phyloP scores from a whole-genome alignment of 306 rosid species.

The Cicer pinnatifidum region DNA sequence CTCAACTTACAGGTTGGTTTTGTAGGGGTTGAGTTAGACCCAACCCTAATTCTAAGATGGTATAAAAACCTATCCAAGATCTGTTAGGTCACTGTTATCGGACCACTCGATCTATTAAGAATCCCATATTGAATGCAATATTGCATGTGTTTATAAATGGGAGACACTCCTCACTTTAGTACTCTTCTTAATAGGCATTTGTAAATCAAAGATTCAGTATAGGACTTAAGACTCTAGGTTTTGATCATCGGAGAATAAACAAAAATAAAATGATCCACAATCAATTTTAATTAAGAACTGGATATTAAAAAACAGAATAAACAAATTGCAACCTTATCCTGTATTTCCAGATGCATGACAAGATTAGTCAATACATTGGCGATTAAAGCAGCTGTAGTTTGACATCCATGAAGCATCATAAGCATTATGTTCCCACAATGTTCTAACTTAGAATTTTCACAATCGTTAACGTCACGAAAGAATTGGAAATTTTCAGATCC shows the following conservation, averaged over 20 bases:
- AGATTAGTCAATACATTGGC: slow-evolving; percentile 62
- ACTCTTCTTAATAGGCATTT: no score
- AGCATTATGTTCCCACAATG: slow-evolving; percentile 71
- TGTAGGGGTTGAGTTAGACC: no score
- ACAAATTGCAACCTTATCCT: slow-evolving; percentile 64
- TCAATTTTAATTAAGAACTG: slow-evolving; percentile 13
- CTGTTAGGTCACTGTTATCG: no score
- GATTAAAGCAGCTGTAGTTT: slow-evolving; percentile 67
- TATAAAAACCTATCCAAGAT: no score
- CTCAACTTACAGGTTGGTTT: no score
- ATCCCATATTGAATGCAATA: no score
- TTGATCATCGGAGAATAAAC: slow-evolving; percentile 33
- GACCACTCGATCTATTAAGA: no score
- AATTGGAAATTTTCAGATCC: slow-evolving; percentile 45
- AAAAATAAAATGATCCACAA: background rate
- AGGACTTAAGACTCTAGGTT: slow-evolving; percentile 23
- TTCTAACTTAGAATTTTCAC: slow-evolving; percentile 57
- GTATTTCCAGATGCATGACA: slow-evolving; percentile 62
- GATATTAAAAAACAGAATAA: slow-evolving; percentile 10
- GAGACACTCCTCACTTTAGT: no score
- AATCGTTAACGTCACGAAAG: slow-evolving; percentile 51
- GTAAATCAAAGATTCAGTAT: background rate
- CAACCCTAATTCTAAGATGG: no score
- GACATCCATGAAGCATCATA: slow-evolving; percentile 82
- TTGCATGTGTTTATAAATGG: no score